Conservation (phyloP, 331 rosid species). For the Rhamnella rubrinervis region DNA sequence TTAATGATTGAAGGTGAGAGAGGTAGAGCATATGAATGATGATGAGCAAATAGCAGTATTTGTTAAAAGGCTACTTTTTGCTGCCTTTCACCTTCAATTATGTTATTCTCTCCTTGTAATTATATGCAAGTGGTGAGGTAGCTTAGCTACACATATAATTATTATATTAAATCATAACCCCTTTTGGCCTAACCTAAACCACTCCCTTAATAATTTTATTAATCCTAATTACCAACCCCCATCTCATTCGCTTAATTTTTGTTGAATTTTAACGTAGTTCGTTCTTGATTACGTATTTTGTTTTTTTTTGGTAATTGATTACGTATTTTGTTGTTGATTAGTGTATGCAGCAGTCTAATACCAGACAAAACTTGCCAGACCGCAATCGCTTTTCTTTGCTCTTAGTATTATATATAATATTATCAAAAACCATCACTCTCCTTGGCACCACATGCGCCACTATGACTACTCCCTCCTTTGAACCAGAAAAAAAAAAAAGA, state of each 20-base stretch:
- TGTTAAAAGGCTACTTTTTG: slow-evolving; percentile 4
- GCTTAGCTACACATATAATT: slow-evolving; percentile 14
- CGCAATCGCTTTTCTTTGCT: slow-evolving; percentile 15
- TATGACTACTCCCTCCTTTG: too few relatives aligned
- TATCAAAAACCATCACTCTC: background rate
- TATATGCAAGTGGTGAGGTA: slow-evolving; percentile 36
- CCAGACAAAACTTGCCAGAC: slow-evolving; percentile 49
- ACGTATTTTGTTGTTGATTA: too few relatives aligned
- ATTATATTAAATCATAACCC: slow-evolving; percentile 30
- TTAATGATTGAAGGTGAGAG: slow-evolving; percentile 54
- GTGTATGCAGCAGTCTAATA: slow-evolving; percentile 6
- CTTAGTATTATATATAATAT: background rate
- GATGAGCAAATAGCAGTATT: slow-evolving; percentile 12
- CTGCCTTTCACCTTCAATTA: slow-evolving; percentile 26
- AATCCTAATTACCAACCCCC: slow-evolving; percentile 21
- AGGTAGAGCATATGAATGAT: slow-evolving; percentile 41
- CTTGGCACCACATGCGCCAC: too few relatives aligned
- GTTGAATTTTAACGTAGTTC: background rate
- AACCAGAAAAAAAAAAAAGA: too few relatives aligned
- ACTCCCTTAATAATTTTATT: slow-evolving; percentile 12
- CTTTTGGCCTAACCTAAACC: slow-evolving; percentile 36
- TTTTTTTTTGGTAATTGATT: too few relatives aligned
- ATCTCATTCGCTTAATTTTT: background rate
- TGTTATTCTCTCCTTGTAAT: slow-evolving; percentile 23
- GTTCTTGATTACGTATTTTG: background rate